Conservation (phyloP, 352 stramenopile species). For the Elongisporangium anandrum region DNA sequence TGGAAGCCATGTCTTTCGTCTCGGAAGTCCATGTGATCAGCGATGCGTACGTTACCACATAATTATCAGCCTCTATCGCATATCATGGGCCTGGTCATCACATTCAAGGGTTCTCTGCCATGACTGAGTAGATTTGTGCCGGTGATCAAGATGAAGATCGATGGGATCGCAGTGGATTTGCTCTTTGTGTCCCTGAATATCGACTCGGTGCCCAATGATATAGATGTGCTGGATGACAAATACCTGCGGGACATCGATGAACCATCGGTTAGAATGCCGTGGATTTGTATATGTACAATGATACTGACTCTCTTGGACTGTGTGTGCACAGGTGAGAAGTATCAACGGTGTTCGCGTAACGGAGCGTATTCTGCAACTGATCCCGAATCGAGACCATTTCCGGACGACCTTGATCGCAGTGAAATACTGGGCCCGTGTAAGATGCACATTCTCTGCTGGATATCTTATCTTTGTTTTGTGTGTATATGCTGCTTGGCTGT, state of each 20-base stretch:
- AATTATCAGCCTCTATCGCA: slow-evolving; percentile 1
- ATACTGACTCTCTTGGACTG: slow-evolving; percentile 39
- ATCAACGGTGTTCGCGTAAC: slow-evolving; percentile 96
- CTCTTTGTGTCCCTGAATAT: slow-evolving; percentile 88
- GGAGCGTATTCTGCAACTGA: slow-evolving; percentile 91
- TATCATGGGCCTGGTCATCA: neutral
- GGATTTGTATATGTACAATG: neutral
- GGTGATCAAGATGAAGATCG: slow-evolving; percentile 93
- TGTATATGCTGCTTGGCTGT: slow-evolving; percentile 3
- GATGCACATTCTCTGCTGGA: neutral
- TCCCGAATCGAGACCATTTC: slow-evolving; percentile 85
- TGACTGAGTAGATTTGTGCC: slow-evolving; percentile 64
- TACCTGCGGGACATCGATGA: slow-evolving; percentile 91
- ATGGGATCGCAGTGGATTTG: slow-evolving; percentile 90
- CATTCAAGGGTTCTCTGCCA: neutral
- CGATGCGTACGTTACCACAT: slow-evolving; percentile 75
- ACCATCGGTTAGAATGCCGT: slow-evolving; percentile 30
- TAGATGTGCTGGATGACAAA: slow-evolving; percentile 80
- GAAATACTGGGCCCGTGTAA: slow-evolving; percentile 87
- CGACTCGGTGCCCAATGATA: slow-evolving; percentile 44
- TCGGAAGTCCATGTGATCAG: slow-evolving; percentile 77
- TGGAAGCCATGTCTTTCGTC: slow-evolving; percentile 68
- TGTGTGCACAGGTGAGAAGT: slow-evolving; percentile 60
- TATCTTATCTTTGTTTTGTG: slow-evolving; percentile 7
- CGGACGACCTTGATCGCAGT: slow-evolving; percentile 88